Evolutionary conservation across 345 rosid species (phyloP).

Genomic region (Linum usitatissimum): DNA sequence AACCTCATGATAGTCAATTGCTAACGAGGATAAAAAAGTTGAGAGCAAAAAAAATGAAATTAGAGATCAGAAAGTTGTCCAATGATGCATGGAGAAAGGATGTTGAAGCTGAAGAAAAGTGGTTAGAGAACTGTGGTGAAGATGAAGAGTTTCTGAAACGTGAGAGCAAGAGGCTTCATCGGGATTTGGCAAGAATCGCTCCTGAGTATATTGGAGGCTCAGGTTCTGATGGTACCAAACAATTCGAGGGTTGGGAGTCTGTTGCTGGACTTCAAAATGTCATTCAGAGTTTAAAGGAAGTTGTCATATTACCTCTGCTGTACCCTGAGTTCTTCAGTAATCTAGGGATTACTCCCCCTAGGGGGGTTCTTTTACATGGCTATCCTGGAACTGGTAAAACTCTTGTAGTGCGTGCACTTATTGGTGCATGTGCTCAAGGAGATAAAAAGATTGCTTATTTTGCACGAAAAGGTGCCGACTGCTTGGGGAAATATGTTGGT

Average conservation of each 20-base stretch:
- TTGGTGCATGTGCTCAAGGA: slow-evolving; percentile 93
- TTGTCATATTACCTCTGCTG: slow-evolving; percentile 79
- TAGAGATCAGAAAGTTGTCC: slow-evolving; percentile 61
- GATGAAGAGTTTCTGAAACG: slow-evolving; percentile 98
- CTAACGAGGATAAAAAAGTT: slow-evolving; percentile 51
- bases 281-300: slow-evolving; percentile 91
- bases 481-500: slow-evolving; percentile 98
- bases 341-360: slow-evolving; percentile 86
- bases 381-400: slow-evolving; percentile 99
- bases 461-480: slow-evolving; percentile 98
- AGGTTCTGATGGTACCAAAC: slow-evolving; percentile 41
- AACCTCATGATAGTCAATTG: slow-evolving; percentile 60
- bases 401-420: slow-evolving; percentile 84
- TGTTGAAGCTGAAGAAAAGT: slow-evolving; percentile 92
- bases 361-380: slow-evolving; percentile 96
- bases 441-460: slow-evolving; percentile 87
- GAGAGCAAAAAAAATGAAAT: slow-evolving; percentile 70
- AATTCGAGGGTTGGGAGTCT: slow-evolving; percentile 88
- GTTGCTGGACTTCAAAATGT: slow-evolving; percentile 98
- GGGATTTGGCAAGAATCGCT: slow-evolving; percentile 87
- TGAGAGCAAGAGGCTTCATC: slow-evolving; percentile 86
- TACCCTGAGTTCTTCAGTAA: slow-evolving; percentile 92
- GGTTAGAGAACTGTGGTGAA: slow-evolving; percentile 98
- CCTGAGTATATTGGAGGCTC: slow-evolving; percentile 92
- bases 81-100: slow-evolving; percentile 90